Evolutionary conservation across 495 filamentous ascomycete species (phyloP), one percentile per base, ranked within the genome.

Genomic region (Zalerion maritima): DNA sequence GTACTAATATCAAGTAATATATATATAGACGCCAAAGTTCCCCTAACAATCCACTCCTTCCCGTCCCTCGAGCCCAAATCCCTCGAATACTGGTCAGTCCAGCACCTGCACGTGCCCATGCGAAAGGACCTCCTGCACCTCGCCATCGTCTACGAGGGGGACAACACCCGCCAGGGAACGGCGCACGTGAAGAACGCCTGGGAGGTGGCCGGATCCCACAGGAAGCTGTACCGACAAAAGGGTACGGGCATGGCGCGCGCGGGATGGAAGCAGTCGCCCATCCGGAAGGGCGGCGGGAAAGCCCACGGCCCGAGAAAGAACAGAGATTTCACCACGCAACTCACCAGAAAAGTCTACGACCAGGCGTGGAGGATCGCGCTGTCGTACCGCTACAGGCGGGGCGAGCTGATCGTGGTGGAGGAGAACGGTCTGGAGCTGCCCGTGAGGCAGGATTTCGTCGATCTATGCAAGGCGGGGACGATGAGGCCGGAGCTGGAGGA

Each of bases 361-460:
- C 56, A 91, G 44, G 91, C 91, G 7, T 96, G 84, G 84, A 73
- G 91, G 46, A 96, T 78, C 19, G 91, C 91, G 1, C 65, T 99
- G 32, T 85, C 78, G 40, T 93, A 92, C 55, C 72, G 91, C 24
- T 96, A 85, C 55, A 58, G 69, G 33, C 74, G 77, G 34, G 86
- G 82, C 11, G 79, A 94, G 60, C 55, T 99, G 50, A 60, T 94
- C 26, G 69, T 96, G 26, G 69, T 89, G 38, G 74, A 84, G 36
- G 75, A 78, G 39, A n/a, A n/a, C n/a, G 60, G 65, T 18, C 64
- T 80, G 39, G 72, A 80, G 21, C 57, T 91, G 32, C 54, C 61
- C 14, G 38, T 60, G 38, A 59, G 59, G 0, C 32, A 43, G 12
- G 55, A 61, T 29, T 66, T 60, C 38, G 31, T 60, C 7, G 36